Evolutionary conservation across 768 basidiomycete species (phyloP).

Genomic region (Galerina marginata): DNA sequence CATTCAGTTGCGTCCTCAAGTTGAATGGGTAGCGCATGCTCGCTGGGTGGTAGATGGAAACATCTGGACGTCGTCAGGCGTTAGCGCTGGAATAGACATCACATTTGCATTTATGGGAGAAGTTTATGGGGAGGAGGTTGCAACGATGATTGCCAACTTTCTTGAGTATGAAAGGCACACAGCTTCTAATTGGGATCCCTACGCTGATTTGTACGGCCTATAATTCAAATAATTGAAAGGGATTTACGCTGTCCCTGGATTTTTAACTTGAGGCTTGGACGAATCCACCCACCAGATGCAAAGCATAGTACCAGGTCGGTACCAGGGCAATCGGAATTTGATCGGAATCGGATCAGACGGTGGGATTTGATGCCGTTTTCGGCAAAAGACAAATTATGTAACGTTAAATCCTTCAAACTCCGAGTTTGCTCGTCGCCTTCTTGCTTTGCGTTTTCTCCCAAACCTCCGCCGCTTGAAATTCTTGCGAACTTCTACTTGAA

Average conservation of each 20-base stretch:
- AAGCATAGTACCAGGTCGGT: too few relatives aligned
- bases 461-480: too few relatives aligned
- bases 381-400: background rate
- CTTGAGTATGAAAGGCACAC: conserved; percentile 46
- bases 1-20: conserved; percentile 32
- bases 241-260: background rate
- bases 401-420: too few relatives aligned
- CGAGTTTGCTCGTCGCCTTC: too few relatives aligned
- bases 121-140: conserved; percentile 41
- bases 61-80: conserved; percentile 53
- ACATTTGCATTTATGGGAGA: conserved; percentile 41
- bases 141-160: conserved; percentile 34
- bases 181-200: conserved; percentile 46
- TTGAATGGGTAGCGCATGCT: conserved; percentile 49
- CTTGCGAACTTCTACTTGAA: too few relatives aligned
- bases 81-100: conserved; percentile 49
- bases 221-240: background rate
- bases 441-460: too few relatives aligned
- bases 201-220: conserved; percentile 37
- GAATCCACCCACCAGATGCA: too few relatives aligned
- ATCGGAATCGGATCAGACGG: background rate
- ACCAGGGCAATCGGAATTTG: too few relatives aligned
- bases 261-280: too few relatives aligned
- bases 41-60: conserved; percentile 56
- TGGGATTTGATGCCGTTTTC: background rate